phyloP scores from a whole-genome alignment of 345 rosid genomes.

The Clausena lansium region DNA sequence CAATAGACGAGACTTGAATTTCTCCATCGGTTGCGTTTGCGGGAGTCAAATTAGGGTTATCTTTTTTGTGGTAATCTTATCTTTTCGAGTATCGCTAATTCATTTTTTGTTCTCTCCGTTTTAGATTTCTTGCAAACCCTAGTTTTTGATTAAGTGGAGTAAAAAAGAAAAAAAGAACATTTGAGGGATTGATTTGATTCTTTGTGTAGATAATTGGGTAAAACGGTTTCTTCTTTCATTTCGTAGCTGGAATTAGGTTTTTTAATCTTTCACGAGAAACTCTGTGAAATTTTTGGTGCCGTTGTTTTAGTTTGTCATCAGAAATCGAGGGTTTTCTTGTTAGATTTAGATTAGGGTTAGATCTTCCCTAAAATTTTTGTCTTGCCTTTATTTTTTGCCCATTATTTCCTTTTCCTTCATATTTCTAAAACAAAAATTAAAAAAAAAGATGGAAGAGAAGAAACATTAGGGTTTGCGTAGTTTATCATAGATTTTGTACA shows the following conservation, averaged over 20 bases:
- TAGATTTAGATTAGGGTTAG: conserved; percentile 10
- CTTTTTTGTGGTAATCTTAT: conserved; percentile 8
- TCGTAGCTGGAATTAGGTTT: not conserved
- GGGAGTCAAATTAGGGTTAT: conserved; percentile 22
- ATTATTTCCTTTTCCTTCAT: not conserved
- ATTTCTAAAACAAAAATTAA: not conserved
- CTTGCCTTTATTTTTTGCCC: not conserved
- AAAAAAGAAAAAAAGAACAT: not conserved
- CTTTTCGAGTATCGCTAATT: conserved; percentile 10
- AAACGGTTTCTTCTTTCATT: not conserved
- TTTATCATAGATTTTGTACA: conserved; percentile 13
- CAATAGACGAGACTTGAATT: conserved; percentile 8
- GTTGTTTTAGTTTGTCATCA: conserved; percentile 43
- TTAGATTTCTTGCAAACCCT: conserved; percentile 22
- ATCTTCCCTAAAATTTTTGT: conserved; percentile 4
- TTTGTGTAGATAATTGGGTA: conserved; percentile 4
- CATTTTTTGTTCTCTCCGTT: conserved; percentile 6
- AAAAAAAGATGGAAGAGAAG: conserved; percentile 7
- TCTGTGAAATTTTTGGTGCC: conserved; percentile 47
- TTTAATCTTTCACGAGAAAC: conserved; percentile 23
- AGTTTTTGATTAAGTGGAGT: conserved; percentile 5
- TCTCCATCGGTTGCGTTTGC: conserved; percentile 24
- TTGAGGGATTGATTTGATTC: conserved; percentile 11
- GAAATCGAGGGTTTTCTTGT: conserved; percentile 43
- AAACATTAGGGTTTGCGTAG: conserved; percentile 22